phyloP scores from a whole-genome alignment of 2,329 filamentous ascomycete genomes.

The Chaetomiaceae sp. region DNA sequence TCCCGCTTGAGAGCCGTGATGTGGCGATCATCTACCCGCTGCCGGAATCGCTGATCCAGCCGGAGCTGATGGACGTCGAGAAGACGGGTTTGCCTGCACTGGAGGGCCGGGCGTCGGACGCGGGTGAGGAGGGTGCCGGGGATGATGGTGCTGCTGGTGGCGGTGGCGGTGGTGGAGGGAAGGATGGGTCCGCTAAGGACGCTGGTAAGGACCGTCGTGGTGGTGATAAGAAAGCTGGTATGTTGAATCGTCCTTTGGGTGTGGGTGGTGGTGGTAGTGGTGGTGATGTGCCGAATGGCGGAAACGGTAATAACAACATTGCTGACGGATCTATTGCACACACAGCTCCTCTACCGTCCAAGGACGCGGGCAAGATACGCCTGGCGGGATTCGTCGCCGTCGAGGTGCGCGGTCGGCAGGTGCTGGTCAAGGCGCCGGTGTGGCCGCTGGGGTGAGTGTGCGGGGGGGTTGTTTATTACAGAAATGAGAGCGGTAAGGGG shows the following conservation, averaged over 20 bases:
- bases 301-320: slow-evolving; percentile 28
- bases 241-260: slow-evolving; percentile 27
- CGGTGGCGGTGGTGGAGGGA: slow-evolving; percentile 31
- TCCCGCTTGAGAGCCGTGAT: slow-evolving; percentile 87
- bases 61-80: slow-evolving; percentile 82
- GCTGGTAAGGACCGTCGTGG: slow-evolving; percentile 35
- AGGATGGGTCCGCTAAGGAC: slow-evolving; percentile 39
- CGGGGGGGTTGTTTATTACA: background rate
- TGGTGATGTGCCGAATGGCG: slow-evolving; percentile 7
- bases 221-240: slow-evolving; percentile 47
- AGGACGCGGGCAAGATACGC: slow-evolving; percentile 56
- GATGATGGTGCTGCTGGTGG: slow-evolving; percentile 29
- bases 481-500: too few species aligned
- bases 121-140: slow-evolving; percentile 38
- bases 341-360: slow-evolving; percentile 30
- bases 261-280: background rate
- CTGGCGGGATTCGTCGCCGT: slow-evolving; percentile 71
- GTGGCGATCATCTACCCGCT: slow-evolving; percentile 81
- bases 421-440: slow-evolving; percentile 70
- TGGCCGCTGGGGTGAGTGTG: slow-evolving; percentile 46
- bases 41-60: slow-evolving; percentile 66
- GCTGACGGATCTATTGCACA: slow-evolving; percentile 38
- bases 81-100: slow-evolving; percentile 62
- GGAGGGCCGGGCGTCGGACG: slow-evolving; percentile 38
- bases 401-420: slow-evolving; percentile 70